Evolutionary conservation across 495 filamentous ascomycete genomes (phyloP).

Genomic region (Lepidopterella palustris): DNA sequence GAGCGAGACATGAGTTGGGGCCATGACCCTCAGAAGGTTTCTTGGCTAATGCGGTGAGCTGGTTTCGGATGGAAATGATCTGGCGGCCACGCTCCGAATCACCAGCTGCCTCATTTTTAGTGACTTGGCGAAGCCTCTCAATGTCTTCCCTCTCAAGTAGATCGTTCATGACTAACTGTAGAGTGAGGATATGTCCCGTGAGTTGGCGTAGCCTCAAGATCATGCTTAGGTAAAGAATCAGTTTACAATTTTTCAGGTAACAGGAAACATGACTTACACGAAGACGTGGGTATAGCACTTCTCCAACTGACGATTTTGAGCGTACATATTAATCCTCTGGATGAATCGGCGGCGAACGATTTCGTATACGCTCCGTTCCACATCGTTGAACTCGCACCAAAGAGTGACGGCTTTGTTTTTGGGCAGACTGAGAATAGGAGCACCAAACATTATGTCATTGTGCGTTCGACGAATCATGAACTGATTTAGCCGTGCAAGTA

Average conservation of each 20-base stretch:
- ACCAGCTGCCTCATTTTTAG: slow-evolving; percentile 12
- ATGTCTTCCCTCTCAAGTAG: slow-evolving; percentile 41
- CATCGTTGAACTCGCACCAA: slow-evolving; percentile 39
- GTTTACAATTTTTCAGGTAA: not conserved
- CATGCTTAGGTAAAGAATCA: slow-evolving; percentile 28
- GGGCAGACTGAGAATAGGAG: slow-evolving; percentile 53
- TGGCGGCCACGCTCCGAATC: slow-evolving; percentile 5
- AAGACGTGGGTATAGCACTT: slow-evolving; percentile 32
- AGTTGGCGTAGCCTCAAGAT: slow-evolving; percentile 49
- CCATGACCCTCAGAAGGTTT: slow-evolving; percentile 15
- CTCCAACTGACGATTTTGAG: slow-evolving; percentile 22
- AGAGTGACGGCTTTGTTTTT: slow-evolving; percentile 33
- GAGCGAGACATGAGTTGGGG: not conserved
- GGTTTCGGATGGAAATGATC: slow-evolving; percentile 26
- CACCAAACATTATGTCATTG: slow-evolving; percentile 46
- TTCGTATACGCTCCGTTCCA: slow-evolving; percentile 48
- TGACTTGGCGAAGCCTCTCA: slow-evolving; percentile 29
- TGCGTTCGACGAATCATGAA: slow-evolving; percentile 52
- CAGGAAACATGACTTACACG: slow-evolving; percentile 14
- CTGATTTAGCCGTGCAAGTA: slow-evolving; percentile 31
- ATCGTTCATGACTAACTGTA: slow-evolving; percentile 42
- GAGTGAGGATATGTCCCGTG: slow-evolving; percentile 45
- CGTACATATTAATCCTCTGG: slow-evolving; percentile 36
- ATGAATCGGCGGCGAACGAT: slow-evolving; percentile 38
- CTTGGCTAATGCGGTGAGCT: slow-evolving; percentile 10